Evolutionary conservation across 2,329 filamentous ascomycete species (phyloP).

Genomic region (Amauroascus verrucosus): DNA sequence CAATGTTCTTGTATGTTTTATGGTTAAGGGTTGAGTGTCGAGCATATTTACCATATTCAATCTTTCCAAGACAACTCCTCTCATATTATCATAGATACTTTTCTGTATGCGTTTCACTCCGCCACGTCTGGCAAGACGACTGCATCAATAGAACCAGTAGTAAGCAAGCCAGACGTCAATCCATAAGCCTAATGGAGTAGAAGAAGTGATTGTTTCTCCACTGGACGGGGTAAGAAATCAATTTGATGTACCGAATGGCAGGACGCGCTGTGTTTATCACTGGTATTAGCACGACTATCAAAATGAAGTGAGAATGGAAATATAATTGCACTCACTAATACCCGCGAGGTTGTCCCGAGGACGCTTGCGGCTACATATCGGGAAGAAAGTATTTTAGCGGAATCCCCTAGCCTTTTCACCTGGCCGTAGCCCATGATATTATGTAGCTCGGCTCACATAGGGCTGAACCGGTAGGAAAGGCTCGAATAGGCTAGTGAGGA

Average conservation of each 20-base stretch:
- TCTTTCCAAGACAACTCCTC: constrained; percentile 18
- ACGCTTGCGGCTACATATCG: constrained; percentile 11
- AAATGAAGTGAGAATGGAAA: background rate
- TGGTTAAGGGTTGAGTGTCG: background rate
- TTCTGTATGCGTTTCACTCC: constrained; percentile 25
- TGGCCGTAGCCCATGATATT: background rate
- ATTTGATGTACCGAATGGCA: constrained; percentile 23
- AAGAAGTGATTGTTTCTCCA: no score
- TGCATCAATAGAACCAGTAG: constrained; percentile 12
- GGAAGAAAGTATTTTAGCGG: background rate
- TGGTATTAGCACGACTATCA: background rate
- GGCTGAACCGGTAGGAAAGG: constrained; percentile 9
- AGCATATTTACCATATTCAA: constrained; percentile 20
- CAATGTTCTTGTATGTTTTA: no score
- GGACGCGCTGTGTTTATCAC: constrained; percentile 20
- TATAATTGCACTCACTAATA: constrained; percentile 21
- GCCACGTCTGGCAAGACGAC: constrained; percentile 30
- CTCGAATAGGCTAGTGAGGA: constrained; percentile 20
- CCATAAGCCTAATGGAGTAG: background rate
- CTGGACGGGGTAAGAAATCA: background rate
- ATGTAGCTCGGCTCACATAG: background rate
- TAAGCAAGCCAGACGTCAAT: background rate
- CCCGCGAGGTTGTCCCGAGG: constrained; percentile 23
- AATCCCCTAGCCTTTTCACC: background rate
- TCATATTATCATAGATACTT: constrained; percentile 23